Base-by-base conservation (phyloP, 306 rosid genomes). In the Geum urbanum region DNA sequence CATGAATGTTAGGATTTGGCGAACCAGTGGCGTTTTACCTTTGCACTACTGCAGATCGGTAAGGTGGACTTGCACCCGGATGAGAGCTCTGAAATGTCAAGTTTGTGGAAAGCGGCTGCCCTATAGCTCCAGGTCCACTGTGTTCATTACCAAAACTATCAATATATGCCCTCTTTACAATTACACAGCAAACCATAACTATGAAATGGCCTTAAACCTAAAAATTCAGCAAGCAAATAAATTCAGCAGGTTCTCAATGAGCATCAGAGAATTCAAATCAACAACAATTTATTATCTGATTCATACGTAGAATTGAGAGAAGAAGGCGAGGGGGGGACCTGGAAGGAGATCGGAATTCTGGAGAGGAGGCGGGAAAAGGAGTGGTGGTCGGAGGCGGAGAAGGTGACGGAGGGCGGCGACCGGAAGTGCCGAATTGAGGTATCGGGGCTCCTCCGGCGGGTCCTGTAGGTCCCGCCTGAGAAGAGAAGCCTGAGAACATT, bases 381-480 rank as follows among this genome's bases (percentile, higher is more conserved):
- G 78, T 70, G 61, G 60, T 32, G 22, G 44, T 14, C 9, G 59
- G 50, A 8, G 73, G 40, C 20, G 77, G 75, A n/a, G n/a, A 45
- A 49, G 81, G 67, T 9, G 85, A 73, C 15, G 82, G 47, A n/a
- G 76, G 79, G 19, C 74, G 81, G 67, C 63, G 37, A 50, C 59
- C 45, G 49, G 54, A 53, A 69, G 74, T 70, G 57, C 91, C 91
- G 20, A 88, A 86, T 53, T 66, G 0, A 8, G 74, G 84, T 66
- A 22, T 22, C 7, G n/a, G 79, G 6, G 84, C 52, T 52, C 22
- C 16, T 65, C 58, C 44, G 79, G 82, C 19, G 5, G 82, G 84
- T 14, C 6, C 56, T 4, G 62, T 5, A 46, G 97, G 97, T 7
- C 98, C 98, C 4, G 90, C 8, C 60, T 20, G 37, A 5, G 15